Percentiles rank a stretch among this genome's conserved stretches.
These are phyloP conservation scores for Parmelia sp. DNA, from an alignment of 495 filamentous ascomycete species.

Conservation along the genomic window DNA sequence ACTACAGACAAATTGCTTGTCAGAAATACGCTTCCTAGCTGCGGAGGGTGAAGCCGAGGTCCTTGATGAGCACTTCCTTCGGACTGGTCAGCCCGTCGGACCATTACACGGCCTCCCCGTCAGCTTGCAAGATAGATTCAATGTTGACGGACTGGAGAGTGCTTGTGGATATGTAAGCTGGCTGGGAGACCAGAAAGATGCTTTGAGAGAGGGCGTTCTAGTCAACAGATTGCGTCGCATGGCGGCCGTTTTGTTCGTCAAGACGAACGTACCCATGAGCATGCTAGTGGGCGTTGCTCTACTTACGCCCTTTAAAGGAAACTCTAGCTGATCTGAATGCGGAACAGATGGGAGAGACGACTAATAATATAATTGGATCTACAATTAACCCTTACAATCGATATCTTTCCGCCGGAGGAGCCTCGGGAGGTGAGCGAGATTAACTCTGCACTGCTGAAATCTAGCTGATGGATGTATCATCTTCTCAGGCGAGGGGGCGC, in stretches of 20 bases:
- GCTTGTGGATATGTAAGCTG: constrained; percentile 35
- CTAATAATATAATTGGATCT: constrained; percentile 49
- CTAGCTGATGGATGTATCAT: too few relatives aligned
- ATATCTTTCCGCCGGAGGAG: constrained; percentile 43
- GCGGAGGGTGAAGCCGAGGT: constrained; percentile 17
- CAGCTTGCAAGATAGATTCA: constrained; percentile 28
- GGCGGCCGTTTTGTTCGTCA: constrained; percentile 31
- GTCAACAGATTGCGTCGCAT: constrained; percentile 21
- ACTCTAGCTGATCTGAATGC: background rate
- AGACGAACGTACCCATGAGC: constrained; percentile 36
- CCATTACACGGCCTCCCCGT: constrained; percentile 30
- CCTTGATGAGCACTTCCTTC: constrained; percentile 27
- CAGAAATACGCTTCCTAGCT: constrained; percentile 21
- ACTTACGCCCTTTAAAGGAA: background rate
- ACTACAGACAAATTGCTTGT: constrained; percentile 23
- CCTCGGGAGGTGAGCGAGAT: constrained; percentile 37
- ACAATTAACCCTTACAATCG: constrained; percentile 48
- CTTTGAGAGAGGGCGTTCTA: constrained; percentile 20
- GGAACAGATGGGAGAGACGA: constrained; percentile 30
- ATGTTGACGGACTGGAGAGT: constrained; percentile 21
- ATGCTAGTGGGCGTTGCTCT: constrained; percentile 10
- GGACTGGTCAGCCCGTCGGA: constrained; percentile 25
- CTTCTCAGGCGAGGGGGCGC: constrained; percentile 32
- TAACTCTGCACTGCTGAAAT: too few relatives aligned
- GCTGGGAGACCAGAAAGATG: constrained; percentile 26